Base-by-base conservation (phyloP, 257 asterid genomes). In the Rubia yunnanensis region DNA sequence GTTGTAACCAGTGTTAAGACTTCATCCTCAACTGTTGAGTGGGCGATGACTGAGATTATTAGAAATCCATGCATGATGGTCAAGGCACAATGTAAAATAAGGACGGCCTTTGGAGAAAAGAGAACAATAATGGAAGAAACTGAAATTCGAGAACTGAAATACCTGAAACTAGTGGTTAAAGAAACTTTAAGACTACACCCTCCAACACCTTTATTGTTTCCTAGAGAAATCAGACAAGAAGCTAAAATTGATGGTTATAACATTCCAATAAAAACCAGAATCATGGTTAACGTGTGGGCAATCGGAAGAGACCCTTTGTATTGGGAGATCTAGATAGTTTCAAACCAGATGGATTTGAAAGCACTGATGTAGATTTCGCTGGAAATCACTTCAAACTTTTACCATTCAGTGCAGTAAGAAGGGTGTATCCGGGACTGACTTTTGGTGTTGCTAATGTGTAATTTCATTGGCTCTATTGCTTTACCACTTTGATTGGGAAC, bases 401-500 rank as follows among this genome's bases (percentile, higher is more conserved):
- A 50, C 57, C 57, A 20, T 50, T 50, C 23, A 20, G 54, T 17
- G 54, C 54, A 2, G 54, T n/a, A 18, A 48, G 23, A 48, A 48
- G 54, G 23, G 14, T 48, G n/a, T 48, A 20, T 5, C 54, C 54
- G 0, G 54, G 54, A 48, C 1, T 48, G n/a, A 4, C 3, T 3
- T 48, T 48, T 17, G 54, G 54, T 10, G 2, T 48, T 0, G 54
- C 54, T n/a, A 48, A 48, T 17, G 54, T 48, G 0, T 15, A 18
- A 7, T 48, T 7, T 50, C 66, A 15, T 23, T 61, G 15, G 78
- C 80, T 5, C 63, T 38, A 1, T 20, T 76, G 3, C 70, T 77
- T 8, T 69, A 72, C 11, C 63, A 73, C n/a, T 81, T 81, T 9
- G 63, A 81, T 11, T 81, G 83, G 83, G 32, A 64, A 8, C 69